Conservation (phyloP, 768 basidiomycete genomes). For the Dentipellis sp. region DNA sequence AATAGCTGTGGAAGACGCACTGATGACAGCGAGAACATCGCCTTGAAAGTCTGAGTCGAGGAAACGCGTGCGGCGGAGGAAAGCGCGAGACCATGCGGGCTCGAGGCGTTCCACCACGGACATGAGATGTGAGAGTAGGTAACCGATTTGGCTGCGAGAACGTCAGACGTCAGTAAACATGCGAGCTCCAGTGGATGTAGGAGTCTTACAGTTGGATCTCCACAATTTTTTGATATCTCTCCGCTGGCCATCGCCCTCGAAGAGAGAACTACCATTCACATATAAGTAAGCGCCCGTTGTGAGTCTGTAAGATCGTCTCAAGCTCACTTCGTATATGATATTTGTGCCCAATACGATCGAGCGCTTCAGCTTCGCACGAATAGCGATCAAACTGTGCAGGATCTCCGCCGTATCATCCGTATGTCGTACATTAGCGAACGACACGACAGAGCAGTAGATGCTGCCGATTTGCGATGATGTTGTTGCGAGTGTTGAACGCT, state of each 20-base stretch:
- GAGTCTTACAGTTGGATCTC: slow-evolving; percentile 62
- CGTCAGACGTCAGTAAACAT: slow-evolving; percentile 1
- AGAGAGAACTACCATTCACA: slow-evolving; percentile 50
- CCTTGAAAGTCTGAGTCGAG: slow-evolving; percentile 78
- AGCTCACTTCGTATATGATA: slow-evolving; percentile 54
- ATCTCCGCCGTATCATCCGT: slow-evolving; percentile 46
- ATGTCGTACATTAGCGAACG: slow-evolving; percentile 50
- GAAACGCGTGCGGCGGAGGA: slow-evolving; percentile 66
- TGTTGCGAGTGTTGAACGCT: slow-evolving; percentile 61
- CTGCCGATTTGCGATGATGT: slow-evolving; percentile 58
- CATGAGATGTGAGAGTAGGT: slow-evolving; percentile 62
- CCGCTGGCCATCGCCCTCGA: slow-evolving; percentile 70
- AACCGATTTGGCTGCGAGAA: slow-evolving; percentile 49
- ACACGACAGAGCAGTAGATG: slow-evolving; percentile 69
- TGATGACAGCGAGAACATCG: slow-evolving; percentile 75
- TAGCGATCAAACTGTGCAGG: slow-evolving; percentile 57
- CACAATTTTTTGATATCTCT: slow-evolving; percentile 61
- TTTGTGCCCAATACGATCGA: slow-evolving; percentile 48
- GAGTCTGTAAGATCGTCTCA: not conserved
- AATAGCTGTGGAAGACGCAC: slow-evolving; percentile 26
- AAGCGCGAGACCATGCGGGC: slow-evolving; percentile 67
- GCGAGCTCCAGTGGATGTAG: no score
- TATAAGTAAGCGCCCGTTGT: not conserved
- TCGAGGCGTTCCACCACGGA: slow-evolving; percentile 68
- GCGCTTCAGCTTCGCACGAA: slow-evolving; percentile 63